A percentile compares a stretch with the other conserved stretches of the same genome.
These are phyloP conservation scores for Stephanodiscus triporus DNA, from an alignment of 108 stramenopile species.

Conservation along the genomic window DNA sequence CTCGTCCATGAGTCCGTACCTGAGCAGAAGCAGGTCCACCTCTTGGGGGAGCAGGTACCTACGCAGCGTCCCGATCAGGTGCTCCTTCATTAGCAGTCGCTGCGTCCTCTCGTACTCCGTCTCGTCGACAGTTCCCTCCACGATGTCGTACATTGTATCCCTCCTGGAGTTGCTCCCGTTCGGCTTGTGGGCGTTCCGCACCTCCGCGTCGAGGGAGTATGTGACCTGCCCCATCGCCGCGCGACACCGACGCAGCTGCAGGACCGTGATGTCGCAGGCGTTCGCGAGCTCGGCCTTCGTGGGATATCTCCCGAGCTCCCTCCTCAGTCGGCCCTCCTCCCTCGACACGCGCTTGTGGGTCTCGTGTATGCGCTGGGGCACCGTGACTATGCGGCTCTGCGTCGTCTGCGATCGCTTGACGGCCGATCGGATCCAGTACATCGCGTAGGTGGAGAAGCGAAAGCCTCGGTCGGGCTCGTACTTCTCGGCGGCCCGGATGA, in stretches of 20 bases:
- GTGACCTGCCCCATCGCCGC: slow-evolving; percentile 72
- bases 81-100: slow-evolving; percentile 63
- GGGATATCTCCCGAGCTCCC: slow-evolving; percentile 62
- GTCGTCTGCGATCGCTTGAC: slow-evolving; percentile 81
- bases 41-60: slow-evolving; percentile 62
- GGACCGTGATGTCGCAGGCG: slow-evolving; percentile 60
- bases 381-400: slow-evolving; percentile 71
- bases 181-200: slow-evolving; percentile 59
- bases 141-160: slow-evolving; percentile 66
- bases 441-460: slow-evolving; percentile 95
- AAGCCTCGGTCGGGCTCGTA: slow-evolving; percentile 93
- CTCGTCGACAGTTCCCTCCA: slow-evolving; percentile 60
- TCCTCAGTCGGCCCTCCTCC: slow-evolving; percentile 39
- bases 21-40: slow-evolving; percentile 64
- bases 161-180: slow-evolving; percentile 26
- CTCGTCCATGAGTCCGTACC: slow-evolving; percentile 74
- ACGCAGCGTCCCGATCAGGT: slow-evolving; percentile 62
- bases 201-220: slow-evolving; percentile 70
- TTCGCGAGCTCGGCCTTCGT: slow-evolving; percentile 61
- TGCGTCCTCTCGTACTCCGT: slow-evolving; percentile 53
- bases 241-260: slow-evolving; percentile 72
- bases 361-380: slow-evolving; percentile 84
- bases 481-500: slow-evolving; percentile 94
- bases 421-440: slow-evolving; percentile 96
- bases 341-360: slow-evolving; percentile 71